These are phyloP conservation scores for Penstemon eatonii DNA, from an alignment of 257 asterid genomes.

Conservation along the genomic window DNA sequence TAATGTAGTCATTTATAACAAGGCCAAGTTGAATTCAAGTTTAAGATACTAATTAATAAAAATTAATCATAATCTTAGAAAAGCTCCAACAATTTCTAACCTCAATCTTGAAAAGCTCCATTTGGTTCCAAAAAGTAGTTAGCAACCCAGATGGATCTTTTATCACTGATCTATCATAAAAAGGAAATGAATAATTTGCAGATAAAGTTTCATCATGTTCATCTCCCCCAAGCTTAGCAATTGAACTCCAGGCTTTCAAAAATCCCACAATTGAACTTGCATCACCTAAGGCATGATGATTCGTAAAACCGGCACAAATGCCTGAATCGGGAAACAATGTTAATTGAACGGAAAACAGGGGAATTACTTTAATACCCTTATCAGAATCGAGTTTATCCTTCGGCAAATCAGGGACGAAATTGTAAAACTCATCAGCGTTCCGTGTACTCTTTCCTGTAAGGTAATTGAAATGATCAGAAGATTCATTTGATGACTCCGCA, in stretches of 20 bases:
- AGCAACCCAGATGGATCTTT: conserved; percentile 38
- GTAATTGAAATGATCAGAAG: conserved; percentile 33
- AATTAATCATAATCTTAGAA: too few relatives aligned
- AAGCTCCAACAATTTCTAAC: too few relatives aligned
- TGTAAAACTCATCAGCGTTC: conserved; percentile 23
- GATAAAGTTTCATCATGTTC: conserved; percentile 11
- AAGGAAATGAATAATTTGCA: conserved; percentile 19
- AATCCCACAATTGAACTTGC: conserved; percentile 45
- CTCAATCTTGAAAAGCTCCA: neutral
- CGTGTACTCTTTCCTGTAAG: conserved; percentile 34
- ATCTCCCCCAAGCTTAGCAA: conserved; percentile 30
- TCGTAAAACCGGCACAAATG: conserved; percentile 40
- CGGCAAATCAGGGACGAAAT: conserved; percentile 34
- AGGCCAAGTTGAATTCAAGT: too few relatives aligned
- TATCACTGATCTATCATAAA: conserved; percentile 44
- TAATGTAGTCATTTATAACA: too few relatives aligned
- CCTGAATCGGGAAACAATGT: conserved; percentile 44
- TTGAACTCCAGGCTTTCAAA: conserved; percentile 40
- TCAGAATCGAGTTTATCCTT: conserved; percentile 18
- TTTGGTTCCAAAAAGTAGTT: conserved; percentile 25
- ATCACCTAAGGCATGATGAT: conserved; percentile 45
- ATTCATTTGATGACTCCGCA: conserved; percentile 23
- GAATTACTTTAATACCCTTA: conserved; percentile 4
- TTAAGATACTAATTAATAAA: too few relatives aligned
- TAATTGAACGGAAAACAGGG: conserved; percentile 32